Evolutionary conservation across 2,329 filamentous ascomycete species (phyloP), one percentile per base, ranked within the genome.

Genomic region (Coniosporium tulheliwenetii): DNA sequence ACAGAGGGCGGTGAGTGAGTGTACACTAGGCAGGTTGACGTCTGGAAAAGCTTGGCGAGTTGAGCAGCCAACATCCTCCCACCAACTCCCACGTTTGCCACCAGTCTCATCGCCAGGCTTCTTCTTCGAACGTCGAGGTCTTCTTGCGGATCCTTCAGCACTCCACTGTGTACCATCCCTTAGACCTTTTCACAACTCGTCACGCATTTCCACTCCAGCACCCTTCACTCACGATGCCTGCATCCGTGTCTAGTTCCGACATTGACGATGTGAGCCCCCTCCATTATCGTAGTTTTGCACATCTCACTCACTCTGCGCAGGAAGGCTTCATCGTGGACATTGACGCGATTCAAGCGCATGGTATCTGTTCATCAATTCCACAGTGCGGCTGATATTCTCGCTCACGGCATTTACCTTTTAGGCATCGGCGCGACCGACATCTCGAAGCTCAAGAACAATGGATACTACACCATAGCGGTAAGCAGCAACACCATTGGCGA

Each of bases 401-500:
- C 9, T 37, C 43, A 5, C 43, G 43, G 41, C 48, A 26, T 26
- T 26, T 7, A n/a, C 44, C 29, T 8, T 14, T 5, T 41, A 73
- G 72, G 77, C 35, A 75, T 82, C 47, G 72, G 73, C 41, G 74
- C 71, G 30, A 66, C 73, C 2, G 78, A 82, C 52, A 80, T 82
- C 47, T 63, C 66, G 7, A 81, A 80, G 55, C 62, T 81, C 39
- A 81, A 78, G 54, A 57, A 64, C 2, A 72, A 73, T 51, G 73
- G 74, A 13, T 78, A 71, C 52, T 73, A 73, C 56, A 81, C 78
- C 8, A 66, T 81, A 49, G 69, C 73, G 42, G 75, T 78, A 61
- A 51, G 62, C 46, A 42, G 19, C n/a, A 44, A 34, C 36, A 26
- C 7, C 19, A 26, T 26, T 7, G 3, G 19, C 19, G 19, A 26